Evolutionary conservation across 306 rosid genomes (phyloP), one percentile per base, ranked within the genome.

Genomic region (Pterocarpus macrocarpus): DNA sequence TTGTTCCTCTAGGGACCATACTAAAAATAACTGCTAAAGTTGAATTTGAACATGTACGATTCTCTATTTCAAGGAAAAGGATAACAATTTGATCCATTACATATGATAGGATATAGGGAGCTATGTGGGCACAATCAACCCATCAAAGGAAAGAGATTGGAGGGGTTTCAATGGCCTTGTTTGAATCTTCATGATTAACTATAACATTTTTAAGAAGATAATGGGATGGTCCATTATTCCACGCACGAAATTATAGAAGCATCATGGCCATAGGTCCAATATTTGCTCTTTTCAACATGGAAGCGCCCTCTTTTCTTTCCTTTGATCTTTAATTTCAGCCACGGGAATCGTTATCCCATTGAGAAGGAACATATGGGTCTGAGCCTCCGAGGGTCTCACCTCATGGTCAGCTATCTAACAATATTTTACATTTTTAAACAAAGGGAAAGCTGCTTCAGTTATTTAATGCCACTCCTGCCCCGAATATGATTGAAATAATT

Each of bases 211-310:
- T 58, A 73, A 58, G 52, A 56, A 65, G 68, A 77, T 57, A 57
- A 77, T 72, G 80, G 65, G 73, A 76, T 78, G 88, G 86, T 78
- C 84, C 86, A 82, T 79, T 86, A 69, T 80, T 69, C 86, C 84
- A 69, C 76, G 65, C 82, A 75, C 52, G 7, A 82, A 74, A 82
- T 69, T 63, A 75, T 78, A 62, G 56, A 78, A 64, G 50, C 84
- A 82, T 45, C 70, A 75, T 74, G 76, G 71, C 82, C 78, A 78
- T 85, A 78, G 66, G 28, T 82, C 65, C 61, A 63, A 68, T 15
- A 34, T 78, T 82, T 82, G 10, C 15, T 38, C 79, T 39, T 61
- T 73, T 77, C 69, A 71, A 63, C 65, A 16, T 33, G 62, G 70
- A 84, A 75, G 59, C 50, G 0, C 56, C 3, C 62, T 64, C 17